Evolutionary conservation across 2,329 filamentous ascomycete genomes (phyloP).

Genomic region (Botryotinia convoluta): DNA sequence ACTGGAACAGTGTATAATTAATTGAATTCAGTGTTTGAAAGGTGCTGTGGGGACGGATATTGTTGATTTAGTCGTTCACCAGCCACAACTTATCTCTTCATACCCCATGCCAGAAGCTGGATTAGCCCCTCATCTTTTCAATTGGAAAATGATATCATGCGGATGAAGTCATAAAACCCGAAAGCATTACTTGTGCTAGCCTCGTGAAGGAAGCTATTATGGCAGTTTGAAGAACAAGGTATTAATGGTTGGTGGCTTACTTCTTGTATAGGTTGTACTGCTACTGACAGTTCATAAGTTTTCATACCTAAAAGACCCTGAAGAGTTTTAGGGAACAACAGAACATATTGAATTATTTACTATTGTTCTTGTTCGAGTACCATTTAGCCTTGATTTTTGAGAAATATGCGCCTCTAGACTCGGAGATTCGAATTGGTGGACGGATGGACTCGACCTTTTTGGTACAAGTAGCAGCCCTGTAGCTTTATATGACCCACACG

Average conservation of each 20-base stretch:
- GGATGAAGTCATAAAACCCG: not conserved
- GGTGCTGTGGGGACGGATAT: not conserved
- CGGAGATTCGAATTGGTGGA: not conserved
- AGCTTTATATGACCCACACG: not conserved
- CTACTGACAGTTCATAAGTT: not conserved
- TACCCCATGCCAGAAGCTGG: not conserved
- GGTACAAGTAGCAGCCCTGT: conserved; percentile 11
- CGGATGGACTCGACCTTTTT: not conserved
- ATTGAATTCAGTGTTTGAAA: conserved; percentile 10
- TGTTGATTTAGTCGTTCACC: not conserved
- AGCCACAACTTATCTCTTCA: conserved; percentile 17
- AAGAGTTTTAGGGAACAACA: not conserved
- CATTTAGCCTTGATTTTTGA: conserved; percentile 12
- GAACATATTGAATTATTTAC: not conserved
- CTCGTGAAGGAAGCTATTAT: not conserved
- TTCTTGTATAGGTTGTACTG: not conserved
- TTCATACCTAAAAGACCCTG: not conserved
- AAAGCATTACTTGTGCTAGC: not conserved
- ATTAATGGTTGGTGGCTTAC: not conserved
- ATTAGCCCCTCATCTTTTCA: not conserved
- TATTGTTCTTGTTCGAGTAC: not conserved
- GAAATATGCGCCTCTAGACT: not conserved
- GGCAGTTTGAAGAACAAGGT: not conserved
- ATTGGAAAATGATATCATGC: conserved; percentile 10
- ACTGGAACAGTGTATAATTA: not conserved